phyloP scores from a whole-genome alignment of 495 filamentous ascomycete genomes.

The Xylaria flabelliformis region DNA sequence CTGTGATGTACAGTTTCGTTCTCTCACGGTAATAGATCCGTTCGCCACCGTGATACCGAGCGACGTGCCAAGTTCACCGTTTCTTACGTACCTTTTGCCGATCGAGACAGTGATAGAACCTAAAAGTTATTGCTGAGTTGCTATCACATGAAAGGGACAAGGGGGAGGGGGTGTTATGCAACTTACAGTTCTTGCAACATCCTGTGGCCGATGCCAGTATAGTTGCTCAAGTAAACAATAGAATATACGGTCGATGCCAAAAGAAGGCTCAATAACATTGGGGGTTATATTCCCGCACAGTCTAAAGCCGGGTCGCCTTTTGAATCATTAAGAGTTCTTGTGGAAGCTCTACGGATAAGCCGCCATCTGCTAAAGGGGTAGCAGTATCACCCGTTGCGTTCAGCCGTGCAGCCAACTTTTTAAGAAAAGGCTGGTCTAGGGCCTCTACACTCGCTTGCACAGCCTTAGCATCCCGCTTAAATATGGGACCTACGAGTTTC shows the following conservation, averaged over 20 bases:
- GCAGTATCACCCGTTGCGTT: slow-evolving; percentile 68
- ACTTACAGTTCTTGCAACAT: slow-evolving; percentile 69
- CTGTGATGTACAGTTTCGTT: slow-evolving; percentile 71
- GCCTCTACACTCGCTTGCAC: slow-evolving; percentile 63
- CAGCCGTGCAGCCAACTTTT: slow-evolving; percentile 71
- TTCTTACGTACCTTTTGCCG: slow-evolving; percentile 70
- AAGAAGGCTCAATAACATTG: slow-evolving; percentile 85
- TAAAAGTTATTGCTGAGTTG: slow-evolving; percentile 33
- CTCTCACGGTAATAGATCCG: slow-evolving; percentile 68
- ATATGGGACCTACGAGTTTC: slow-evolving; percentile 81
- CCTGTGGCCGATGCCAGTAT: slow-evolving; percentile 74
- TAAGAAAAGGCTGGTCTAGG: slow-evolving; percentile 71
- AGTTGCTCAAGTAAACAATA: slow-evolving; percentile 80
- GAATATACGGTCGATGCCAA: slow-evolving; percentile 81
- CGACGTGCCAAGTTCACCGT: slow-evolving; percentile 71
- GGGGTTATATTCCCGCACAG: slow-evolving; percentile 78
- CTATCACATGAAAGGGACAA: neutral
- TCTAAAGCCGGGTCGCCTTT: slow-evolving; percentile 70
- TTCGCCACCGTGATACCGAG: slow-evolving; percentile 73
- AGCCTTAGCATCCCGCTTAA: slow-evolving; percentile 74
- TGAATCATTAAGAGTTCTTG: slow-evolving; percentile 75
- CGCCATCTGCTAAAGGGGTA: slow-evolving; percentile 48
- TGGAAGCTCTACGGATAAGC: slow-evolving; percentile 67
- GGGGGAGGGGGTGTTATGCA: too few relatives aligned
- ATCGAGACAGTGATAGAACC: slow-evolving; percentile 75